Evolutionary conservation across 1,139 yeast species (phyloP), one percentile per base, ranked within the genome.

Genomic region (Blastobotrys ciferrii): DNA sequence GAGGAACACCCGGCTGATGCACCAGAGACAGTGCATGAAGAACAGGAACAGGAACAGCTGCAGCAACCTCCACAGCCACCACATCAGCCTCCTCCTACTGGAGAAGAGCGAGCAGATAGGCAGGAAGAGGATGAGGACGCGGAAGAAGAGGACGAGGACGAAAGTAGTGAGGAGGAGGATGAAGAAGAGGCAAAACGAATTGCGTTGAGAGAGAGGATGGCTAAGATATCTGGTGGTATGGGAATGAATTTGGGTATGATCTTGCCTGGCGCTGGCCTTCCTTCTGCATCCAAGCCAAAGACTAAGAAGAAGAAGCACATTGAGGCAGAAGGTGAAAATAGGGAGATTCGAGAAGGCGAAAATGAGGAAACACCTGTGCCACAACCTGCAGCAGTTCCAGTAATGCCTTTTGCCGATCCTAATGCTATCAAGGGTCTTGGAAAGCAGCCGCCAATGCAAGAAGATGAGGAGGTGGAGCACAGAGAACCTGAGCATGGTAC

Each of bases 201-300:
- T 51, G 88, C 83, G 13, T 74, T 92, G 50, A 84, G 95, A 31
- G 96, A 87, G 58, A 80, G 98, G 57, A 92, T 92, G 97, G 98
- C 99, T 15, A 88, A 85, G 60, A 78, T 94, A 20, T 87, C 98
- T 0, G 91, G 91, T 14, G 96, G 96, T 12, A 84, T 95, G 64
- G 94, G 94, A 67, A 77, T 57, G 84, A 84, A 45, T 70, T 76
- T 66, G 72, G 81, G 73, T 50, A 71, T 62, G 70, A 52, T 63
- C 44, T 61, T 65, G 62, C 58, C 60, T 4, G 68, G 61, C 9
- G 55, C 66, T 9, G 56, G 62, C 37, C 62, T 73, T n/a, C 59
- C 59, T 23, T 61, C 73, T 1, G 57, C 71, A 9, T 31, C 38
- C 1, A 57, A 63, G 2, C 36, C 31, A 3, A 17, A 41, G 13